Conservation (phyloP, 202 grass and related monocot species). For the Setaria viridis region DNA sequence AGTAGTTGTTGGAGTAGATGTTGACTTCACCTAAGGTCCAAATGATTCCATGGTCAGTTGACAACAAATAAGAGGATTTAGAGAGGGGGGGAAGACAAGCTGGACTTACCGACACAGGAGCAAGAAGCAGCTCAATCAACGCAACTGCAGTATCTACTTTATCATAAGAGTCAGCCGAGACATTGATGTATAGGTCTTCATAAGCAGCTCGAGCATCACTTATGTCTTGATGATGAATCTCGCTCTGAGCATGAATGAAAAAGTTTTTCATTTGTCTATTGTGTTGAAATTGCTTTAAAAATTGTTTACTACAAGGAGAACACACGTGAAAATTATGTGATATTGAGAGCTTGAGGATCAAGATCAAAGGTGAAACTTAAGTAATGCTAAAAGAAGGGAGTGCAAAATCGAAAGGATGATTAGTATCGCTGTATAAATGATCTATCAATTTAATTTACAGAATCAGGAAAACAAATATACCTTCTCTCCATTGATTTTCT, state of each 20-base stretch:
- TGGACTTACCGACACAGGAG: constrained; percentile 79
- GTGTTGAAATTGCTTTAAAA: constrained; percentile 27
- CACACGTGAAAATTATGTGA: constrained; percentile 7
- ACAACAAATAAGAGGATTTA: constrained; percentile 8
- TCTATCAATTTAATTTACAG: not conserved
- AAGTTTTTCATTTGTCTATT: not conserved
- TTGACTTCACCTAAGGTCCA: constrained; percentile 54
- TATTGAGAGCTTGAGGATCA: constrained; percentile 7
- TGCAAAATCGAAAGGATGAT: not conserved
- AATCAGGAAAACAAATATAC: constrained; percentile 51
- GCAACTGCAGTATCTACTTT: constrained; percentile 92
- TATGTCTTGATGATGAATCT: constrained; percentile 76
- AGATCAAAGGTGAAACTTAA: constrained; percentile 21
- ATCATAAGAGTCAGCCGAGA: constrained; percentile 86
- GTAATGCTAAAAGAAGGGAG: not conserved
- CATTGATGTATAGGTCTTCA: constrained; percentile 80
- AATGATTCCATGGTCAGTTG: constrained; percentile 36
- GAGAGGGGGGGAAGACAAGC: constrained; percentile 1
- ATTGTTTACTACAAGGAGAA: constrained; percentile 36
- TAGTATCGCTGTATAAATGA: not conserved
- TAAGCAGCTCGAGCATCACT: constrained; percentile 64
- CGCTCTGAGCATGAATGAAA: constrained; percentile 61
- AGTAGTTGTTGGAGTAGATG: constrained; percentile 41
- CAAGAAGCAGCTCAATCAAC: constrained; percentile 80
- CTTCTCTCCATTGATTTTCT: constrained; percentile 73